Evolutionary conservation across 306 rosid species (phyloP), one percentile per base, ranked within the genome.

Genomic region (Acacia melanoxylon): DNA sequence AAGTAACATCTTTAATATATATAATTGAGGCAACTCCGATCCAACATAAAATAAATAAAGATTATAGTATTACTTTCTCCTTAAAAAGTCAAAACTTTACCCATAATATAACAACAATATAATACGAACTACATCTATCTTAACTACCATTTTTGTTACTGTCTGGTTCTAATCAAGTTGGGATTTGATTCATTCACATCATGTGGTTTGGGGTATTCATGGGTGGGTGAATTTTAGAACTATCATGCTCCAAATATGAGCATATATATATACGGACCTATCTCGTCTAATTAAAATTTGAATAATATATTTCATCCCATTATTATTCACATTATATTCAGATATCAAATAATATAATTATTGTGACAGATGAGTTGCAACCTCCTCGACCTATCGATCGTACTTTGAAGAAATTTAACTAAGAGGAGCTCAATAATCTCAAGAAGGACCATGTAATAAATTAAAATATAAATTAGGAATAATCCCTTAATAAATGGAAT

Each of bases 281-380:
- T 54, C 25, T 54, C 25, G 3, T 54, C 25, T 54, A n/a, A n/a
- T n/a, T n/a, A 54, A 7, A 54, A 54, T 17, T 20, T 8, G 25
- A 54, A 56, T 56, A 2, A 7, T 10, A n/a, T 3, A n/a, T 22
- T 22, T 20, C 10, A 56, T 56, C 10, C 27, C 10, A n/a, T 10
- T 8, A 56, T 59, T 59, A 31, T 24, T 25, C 68, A 4, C 54
- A n/a, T 69, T 69, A 69, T 52, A 69, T 69, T 70, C 54, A 41
- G 20, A 20, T 20, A 19, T 37, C 45, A 67, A 35, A 37, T 6
- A 20, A 19, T 1, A 45, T 3, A 16, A 52, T 56, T 20, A 8
- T 20, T n/a, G 29, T 72, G 88, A 85, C 73, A 72, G 62, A 25
- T 77, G 77, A 72, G 42, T 79, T 72, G 76, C 72, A 62, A 46